Base-by-base conservation (phyloP, 306 rosid genomes). In the Spatholobus suberectus region DNA sequence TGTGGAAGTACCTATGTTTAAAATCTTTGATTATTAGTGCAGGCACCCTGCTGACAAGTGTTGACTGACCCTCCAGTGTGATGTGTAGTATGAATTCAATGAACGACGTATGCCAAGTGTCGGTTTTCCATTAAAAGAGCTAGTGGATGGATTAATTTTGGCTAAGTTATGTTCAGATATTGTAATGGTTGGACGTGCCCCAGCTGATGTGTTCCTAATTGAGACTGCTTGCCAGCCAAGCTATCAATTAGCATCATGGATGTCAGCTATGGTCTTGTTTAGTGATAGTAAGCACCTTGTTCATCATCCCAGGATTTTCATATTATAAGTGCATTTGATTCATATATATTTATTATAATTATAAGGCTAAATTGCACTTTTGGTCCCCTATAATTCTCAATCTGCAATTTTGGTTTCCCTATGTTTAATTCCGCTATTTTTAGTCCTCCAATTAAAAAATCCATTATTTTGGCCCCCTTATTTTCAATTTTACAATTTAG, bases 201-300 rank as follows among this genome's bases (percentile, higher is more conserved):
- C 80, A 5, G 78, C 54, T 73, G 77, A 18, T 34, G 32, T 21
- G 43, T 73, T 88, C 57, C 65, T 29, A n/a, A 43, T 47, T 21
- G 6, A 10, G 76, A 41, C 75, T 80, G 66, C 77, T 44, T 81
- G 59, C 80, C 24, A 47, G 70, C 76, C 71, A 66, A 37, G 52
- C 49, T 84, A n/a, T 37, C 68, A 58, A 40, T 67, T 65, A 34
- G 86, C 85, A 62, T 59, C 73, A 66, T 34, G 54, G 57, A 26
- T 75, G 32, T 82, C 79, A 52, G 58, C 72, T 20, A 59, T 20
- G 78, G 70, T 63, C 72, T 81, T 74, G 46, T 52, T 67, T 51
- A 23, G 68, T 35, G 65, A 52, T 34, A 15, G 88, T 83, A 84
- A 81, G 90, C 78, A n/a, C 27, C 32, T 5, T 71, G 27, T 77